A percentile compares a stretch with the other conserved stretches of the same genome.
These are phyloP conservation scores for Cercospora sp. DNA, from an alignment of 2,329 filamentous ascomycete genomes.

Conservation along the genomic window DNA sequence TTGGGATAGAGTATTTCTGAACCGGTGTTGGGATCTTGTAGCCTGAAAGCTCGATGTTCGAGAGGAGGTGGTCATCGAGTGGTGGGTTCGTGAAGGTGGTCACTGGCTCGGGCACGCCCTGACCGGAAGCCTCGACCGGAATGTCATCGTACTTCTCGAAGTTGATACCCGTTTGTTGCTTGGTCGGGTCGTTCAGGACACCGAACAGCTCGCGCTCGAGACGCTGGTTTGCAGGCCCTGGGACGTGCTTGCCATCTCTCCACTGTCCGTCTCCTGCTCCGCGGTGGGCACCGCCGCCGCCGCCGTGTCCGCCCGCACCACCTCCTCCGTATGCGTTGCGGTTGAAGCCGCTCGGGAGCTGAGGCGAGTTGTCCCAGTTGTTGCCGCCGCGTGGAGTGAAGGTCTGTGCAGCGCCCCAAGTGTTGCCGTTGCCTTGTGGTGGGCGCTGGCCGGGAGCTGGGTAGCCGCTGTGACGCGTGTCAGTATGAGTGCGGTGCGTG, in stretches of 20 bases:
- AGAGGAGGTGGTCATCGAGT: conserved; percentile 87
- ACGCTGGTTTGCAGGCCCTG: conserved; percentile 83
- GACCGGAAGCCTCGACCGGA: conserved; percentile 92
- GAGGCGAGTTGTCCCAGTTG: conserved; percentile 43
- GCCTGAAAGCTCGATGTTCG: conserved; percentile 89
- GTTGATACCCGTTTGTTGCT: conserved; percentile 98
- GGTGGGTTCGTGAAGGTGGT: conserved; percentile 90
- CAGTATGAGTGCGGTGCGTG: conserved; percentile 19
- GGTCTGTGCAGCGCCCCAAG: conserved; percentile 57
- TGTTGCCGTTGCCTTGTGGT: conserved; percentile 36
- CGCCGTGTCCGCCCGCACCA: conserved; percentile 50
- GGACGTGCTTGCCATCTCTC: conserved; percentile 94
- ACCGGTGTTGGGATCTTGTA: conserved; percentile 97
- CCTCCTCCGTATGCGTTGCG: conserved; percentile 61
- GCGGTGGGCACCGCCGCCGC: conserved; percentile 59
- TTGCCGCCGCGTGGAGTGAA: conserved; percentile 52
- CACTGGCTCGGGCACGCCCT: conserved; percentile 89
- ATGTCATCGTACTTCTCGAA: conserved; percentile 99
- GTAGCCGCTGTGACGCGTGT: conserved; percentile 48
- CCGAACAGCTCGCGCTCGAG: conserved; percentile 96
- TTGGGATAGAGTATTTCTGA: conserved; percentile 99
- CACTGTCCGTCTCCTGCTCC: conserved; percentile 95
- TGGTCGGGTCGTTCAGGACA: conserved; percentile 82
- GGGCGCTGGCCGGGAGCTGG: conserved; percentile 20
- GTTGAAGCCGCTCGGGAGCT: conserved; percentile 54